These are phyloP conservation scores for Nitzschia inconspicua DNA, from an alignment of 108 stramenopile species.

Conservation along the genomic window DNA sequence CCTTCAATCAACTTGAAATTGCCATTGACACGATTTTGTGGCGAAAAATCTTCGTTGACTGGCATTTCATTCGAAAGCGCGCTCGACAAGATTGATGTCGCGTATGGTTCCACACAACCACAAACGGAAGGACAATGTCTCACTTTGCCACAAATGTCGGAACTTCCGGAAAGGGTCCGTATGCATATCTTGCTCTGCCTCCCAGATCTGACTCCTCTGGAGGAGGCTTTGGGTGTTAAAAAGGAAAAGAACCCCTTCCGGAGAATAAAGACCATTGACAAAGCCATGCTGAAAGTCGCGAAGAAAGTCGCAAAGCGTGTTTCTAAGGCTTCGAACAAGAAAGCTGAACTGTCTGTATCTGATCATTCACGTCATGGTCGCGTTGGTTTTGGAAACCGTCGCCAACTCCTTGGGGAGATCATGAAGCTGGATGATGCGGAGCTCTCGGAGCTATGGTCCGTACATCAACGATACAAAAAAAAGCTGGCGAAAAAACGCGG, in stretches of 20 bases:
- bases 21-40: conserved; percentile 44
- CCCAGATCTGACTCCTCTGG: conserved; percentile 53
- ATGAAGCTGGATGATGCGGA: conserved; percentile 33
- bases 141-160: conserved; percentile 42
- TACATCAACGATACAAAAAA: conserved; percentile 16
- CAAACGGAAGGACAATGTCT: neutral
- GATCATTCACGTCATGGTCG: neutral
- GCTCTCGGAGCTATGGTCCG: conserved; percentile 31
- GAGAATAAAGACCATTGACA: conserved; percentile 56
- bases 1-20: conserved; percentile 45
- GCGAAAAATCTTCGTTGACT: conserved; percentile 39
- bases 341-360: neutral
- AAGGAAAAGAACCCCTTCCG: conserved; percentile 55
- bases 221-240: conserved; percentile 55
- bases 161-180: conserved; percentile 59
- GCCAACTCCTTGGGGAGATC: conserved; percentile 37
- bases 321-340: neutral
- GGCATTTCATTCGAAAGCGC: conserved; percentile 64
- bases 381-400: neutral
- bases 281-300: conserved; percentile 47
- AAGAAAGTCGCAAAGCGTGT: conserved; percentile 7
- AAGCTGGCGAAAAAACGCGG: conserved; percentile 20
- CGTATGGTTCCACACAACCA: conserved; percentile 30
- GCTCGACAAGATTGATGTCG: conserved; percentile 43
- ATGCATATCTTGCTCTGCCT: conserved; percentile 70